Conservation (phyloP, 2,329 filamentous ascomycete species). For the Sporothrix euskadiensis region DNA sequence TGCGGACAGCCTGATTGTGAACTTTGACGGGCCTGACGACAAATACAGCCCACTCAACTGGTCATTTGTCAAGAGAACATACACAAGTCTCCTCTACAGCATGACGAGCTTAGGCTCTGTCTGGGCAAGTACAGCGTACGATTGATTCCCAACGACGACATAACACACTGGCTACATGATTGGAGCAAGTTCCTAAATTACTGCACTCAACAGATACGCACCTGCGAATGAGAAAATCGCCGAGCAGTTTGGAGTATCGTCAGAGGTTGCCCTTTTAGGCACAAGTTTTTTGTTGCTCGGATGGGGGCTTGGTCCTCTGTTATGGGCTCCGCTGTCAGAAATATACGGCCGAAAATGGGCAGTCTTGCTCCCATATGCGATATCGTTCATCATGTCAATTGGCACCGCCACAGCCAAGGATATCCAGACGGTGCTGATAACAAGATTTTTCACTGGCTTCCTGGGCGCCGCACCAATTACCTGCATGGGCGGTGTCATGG, state of each 20-base stretch:
- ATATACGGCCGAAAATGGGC: slow-evolving; percentile 11
- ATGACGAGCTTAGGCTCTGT: slow-evolving; percentile 22
- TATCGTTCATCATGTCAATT: background rate
- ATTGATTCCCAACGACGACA: background rate
- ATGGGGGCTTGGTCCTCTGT: background rate
- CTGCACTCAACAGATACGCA: slow-evolving; percentile 6
- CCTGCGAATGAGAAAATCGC: slow-evolving; percentile 22
- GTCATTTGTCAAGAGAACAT: slow-evolving; percentile 16
- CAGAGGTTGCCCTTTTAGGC: slow-evolving; percentile 21
- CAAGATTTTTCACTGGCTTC: slow-evolving; percentile 12
- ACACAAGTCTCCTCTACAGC: slow-evolving; percentile 26
- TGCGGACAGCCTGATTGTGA: slow-evolving; percentile 4
- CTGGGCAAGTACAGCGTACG: slow-evolving; percentile 26
- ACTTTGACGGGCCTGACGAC: slow-evolving; percentile 15
- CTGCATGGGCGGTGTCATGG: slow-evolving; percentile 19
- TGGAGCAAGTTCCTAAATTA: background rate
- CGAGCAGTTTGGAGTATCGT: slow-evolving; percentile 16
- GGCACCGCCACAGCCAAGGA: slow-evolving; percentile 9
- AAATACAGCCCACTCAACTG: slow-evolving; percentile 21
- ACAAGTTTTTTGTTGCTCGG: slow-evolving; percentile 23
- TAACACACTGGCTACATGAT: background rate
- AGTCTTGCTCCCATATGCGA: background rate
- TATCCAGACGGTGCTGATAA: slow-evolving; percentile 4
- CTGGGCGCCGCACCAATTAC: slow-evolving; percentile 22
- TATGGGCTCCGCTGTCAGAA: slow-evolving; percentile 2